Evolutionary conservation across 352 stramenopile genomes (phyloP), one percentile per base, ranked within the genome.

Genomic region (Globisporangium carolinianum): DNA sequence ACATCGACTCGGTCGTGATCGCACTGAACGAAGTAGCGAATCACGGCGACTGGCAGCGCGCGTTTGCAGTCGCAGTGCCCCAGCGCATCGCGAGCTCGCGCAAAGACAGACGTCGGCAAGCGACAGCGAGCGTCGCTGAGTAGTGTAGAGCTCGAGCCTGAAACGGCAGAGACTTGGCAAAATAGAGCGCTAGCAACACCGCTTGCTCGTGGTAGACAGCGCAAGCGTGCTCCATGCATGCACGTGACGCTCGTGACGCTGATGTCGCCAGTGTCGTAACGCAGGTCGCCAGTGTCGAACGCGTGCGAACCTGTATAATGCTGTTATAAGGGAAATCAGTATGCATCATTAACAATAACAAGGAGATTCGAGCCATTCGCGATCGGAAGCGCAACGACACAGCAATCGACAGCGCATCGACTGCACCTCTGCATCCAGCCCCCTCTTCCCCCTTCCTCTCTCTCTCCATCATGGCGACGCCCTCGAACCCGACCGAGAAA

Each of bases 1-100:
- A 94, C 46, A 74, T 94, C n/a, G 80, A 94, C 52, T 69, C 78
- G 17, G 83, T 94, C 12, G 53, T 91, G 32, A 77, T 91, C 45
- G 57, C 62, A 11, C 61, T 94, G n/a, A 88, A 89, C 57, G 84
- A 91, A 53, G 62, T 88, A 35, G 58, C 66, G 14, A 94, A 91
- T 47, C 78, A 91, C 55, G 52, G 59, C 37, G 67, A 89, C 60
- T 94, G 84, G 84, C 49, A 39, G 1, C 68, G 75, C 24, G 80
- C 84, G n/a, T 87, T 94, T 11, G 53, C 72, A 9, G 39, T 59
- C 17, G 75, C 75, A 5, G 62, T 93, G 11, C 81, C 83, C 5
- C 73, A 71, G 56, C 75, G 83, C 12, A 77, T 91, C 55, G 45
- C 24, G 45, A 8, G 58, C 67, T 35, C 45, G 12, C 17, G 15